Percentiles rank a stretch among this genome's conserved stretches.
phyloP scores from a whole-genome alignment of 2,329 filamentous ascomycete species.

The Penicillium occitanis region DNA sequence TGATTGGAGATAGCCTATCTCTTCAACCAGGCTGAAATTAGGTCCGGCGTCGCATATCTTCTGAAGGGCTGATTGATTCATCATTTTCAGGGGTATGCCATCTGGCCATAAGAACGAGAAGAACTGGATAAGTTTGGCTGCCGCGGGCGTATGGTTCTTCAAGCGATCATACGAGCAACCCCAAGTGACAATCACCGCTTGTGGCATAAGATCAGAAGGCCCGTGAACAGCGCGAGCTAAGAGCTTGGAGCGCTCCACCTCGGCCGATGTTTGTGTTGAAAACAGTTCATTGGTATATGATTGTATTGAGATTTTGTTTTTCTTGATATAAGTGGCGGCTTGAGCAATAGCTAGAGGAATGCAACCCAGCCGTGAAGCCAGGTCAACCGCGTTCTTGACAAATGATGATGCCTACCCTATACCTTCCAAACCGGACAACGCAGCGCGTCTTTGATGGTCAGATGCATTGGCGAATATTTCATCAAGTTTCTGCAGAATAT shows the following conservation, averaged over 20 bases:
- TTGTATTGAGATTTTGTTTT: not conserved
- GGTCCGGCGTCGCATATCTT: not conserved
- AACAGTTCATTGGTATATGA: not conserved
- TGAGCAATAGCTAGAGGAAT: not conserved
- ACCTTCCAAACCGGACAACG: not conserved
- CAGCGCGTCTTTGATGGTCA: not conserved
- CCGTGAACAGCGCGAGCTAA: not conserved
- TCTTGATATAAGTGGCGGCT: not conserved
- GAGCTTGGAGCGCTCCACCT: not conserved
- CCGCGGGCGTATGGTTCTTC: not conserved
- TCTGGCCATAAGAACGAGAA: not conserved
- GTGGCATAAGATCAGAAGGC: not conserved
- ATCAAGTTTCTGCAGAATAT: not conserved
- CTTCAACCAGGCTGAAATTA: not conserved
- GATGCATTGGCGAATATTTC: not conserved
- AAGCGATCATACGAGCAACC: not conserved
- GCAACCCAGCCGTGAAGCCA: not conserved
- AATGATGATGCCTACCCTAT: not conserved
- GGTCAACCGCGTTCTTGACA: not conserved
- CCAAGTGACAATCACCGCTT: not conserved
- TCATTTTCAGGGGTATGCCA: not conserved
- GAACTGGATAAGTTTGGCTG: not conserved
- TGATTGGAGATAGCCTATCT: not conserved
- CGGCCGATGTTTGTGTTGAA: not conserved
- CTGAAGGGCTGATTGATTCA: not conserved